Conservation (phyloP, 768 basidiomycete genomes). For the Phallus indusiatus region DNA sequence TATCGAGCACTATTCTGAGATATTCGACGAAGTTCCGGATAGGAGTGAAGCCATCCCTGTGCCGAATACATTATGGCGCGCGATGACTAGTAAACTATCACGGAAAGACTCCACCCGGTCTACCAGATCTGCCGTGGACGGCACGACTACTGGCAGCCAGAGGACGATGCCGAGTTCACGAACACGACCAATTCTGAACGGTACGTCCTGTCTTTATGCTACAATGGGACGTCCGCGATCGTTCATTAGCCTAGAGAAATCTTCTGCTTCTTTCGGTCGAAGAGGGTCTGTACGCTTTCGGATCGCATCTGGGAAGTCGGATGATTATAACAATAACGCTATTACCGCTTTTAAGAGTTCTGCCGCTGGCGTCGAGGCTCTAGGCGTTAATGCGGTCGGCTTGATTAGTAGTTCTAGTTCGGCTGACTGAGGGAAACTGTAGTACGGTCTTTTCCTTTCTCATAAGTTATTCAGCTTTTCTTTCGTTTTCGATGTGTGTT, state of each 20-base stretch:
- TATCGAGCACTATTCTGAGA: conserved; percentile 75
- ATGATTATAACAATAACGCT: neutral
- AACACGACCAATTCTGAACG: neutral
- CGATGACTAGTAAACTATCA: conserved; percentile 70
- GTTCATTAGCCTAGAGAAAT: conserved; percentile 57
- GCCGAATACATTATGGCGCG: conserved; percentile 22
- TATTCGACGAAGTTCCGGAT: conserved; percentile 77
- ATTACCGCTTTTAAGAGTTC: conserved; percentile 49
- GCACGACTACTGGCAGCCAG: neutral
- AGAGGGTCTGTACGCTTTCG: conserved; percentile 45
- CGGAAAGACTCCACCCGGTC: conserved; percentile 40
- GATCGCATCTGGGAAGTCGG: conserved; percentile 26
- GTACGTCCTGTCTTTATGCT: neutral
- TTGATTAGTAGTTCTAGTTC: conserved; percentile 74
- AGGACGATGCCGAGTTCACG: neutral
- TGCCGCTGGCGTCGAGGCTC: conserved; percentile 68
- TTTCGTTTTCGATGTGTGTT: no score
- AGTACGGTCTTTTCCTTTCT: no score
- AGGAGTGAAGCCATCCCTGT: conserved; percentile 47
- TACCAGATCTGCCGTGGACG: neutral
- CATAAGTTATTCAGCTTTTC: no score
- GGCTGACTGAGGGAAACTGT: conserved; percentile 25
- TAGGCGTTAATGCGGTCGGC: conserved; percentile 66
- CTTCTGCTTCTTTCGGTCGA: conserved; percentile 19
- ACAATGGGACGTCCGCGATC: conserved; percentile 28